These are phyloP conservation scores for Cyberlindnera misumaiensis DNA, from an alignment of 805 yeast species.

Conservation along the genomic window DNA sequence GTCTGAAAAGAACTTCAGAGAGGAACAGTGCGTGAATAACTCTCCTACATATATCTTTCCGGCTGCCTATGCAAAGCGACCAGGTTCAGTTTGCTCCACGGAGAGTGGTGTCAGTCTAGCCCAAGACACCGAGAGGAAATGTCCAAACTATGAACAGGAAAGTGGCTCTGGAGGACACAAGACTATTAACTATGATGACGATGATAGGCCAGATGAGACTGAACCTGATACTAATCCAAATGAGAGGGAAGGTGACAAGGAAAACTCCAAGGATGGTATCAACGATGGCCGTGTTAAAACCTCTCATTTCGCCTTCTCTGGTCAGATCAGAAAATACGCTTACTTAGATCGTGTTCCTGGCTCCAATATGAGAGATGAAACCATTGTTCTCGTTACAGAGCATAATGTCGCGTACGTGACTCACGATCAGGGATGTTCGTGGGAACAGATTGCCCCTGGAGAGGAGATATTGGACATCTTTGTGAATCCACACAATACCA, in stretches of 20 bases:
- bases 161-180: slow-evolving; percentile 13
- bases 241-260: slow-evolving; percentile 29
- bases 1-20: slow-evolving; percentile 20
- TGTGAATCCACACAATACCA: slow-evolving; percentile 53
- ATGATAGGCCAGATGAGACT: slow-evolving; percentile 26
- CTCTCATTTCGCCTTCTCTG: slow-evolving; percentile 39
- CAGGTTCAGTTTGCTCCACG: slow-evolving; percentile 39
- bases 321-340: slow-evolving; percentile 45
- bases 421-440: slow-evolving; percentile 39
- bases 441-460: slow-evolving; percentile 24
- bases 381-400: slow-evolving; percentile 54
- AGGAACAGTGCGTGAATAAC: slow-evolving; percentile 25
- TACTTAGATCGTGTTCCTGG: slow-evolving; percentile 43
- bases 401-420: slow-evolving; percentile 54
- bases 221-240: slow-evolving; percentile 22
- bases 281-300: slow-evolving; percentile 30
- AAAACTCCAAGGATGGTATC: slow-evolving; percentile 28
- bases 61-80: slow-evolving; percentile 35
- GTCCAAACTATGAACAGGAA: slow-evolving; percentile 16
- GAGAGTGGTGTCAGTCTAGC: slow-evolving; percentile 22
- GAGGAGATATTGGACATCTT: slow-evolving; percentile 46
- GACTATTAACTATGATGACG: slow-evolving; percentile 20
- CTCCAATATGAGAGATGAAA: slow-evolving; percentile 47
- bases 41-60: slow-evolving; percentile 16
- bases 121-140: slow-evolving; percentile 7